Conservation (phyloP, 164 flowering plant species). For the Vitis amurensis region DNA sequence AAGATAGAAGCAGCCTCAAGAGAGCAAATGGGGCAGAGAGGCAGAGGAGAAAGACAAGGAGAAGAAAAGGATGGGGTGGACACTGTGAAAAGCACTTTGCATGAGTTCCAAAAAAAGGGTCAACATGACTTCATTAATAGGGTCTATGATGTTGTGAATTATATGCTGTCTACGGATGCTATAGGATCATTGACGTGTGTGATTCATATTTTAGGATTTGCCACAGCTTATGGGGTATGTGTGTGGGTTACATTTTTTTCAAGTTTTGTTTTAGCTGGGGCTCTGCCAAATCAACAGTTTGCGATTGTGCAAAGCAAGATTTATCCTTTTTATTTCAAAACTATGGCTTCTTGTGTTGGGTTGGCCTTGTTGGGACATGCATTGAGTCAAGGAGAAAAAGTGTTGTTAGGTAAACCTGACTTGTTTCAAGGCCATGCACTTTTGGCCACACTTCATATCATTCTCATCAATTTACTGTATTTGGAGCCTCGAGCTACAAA, state of each 20-base stretch:
- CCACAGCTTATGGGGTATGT: slow-evolving; percentile 57
- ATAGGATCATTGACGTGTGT: slow-evolving; percentile 18
- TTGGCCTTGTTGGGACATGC: slow-evolving; percentile 45
- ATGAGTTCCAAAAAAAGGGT: background rate
- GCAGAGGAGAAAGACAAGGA: slow-evolving; percentile 6
- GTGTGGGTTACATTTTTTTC: slow-evolving; percentile 78
- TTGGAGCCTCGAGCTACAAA: slow-evolving; percentile 80
- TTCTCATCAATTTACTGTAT: slow-evolving; percentile 45
- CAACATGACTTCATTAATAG: background rate
- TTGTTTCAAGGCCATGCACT: slow-evolving; percentile 44
- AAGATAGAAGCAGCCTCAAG: background rate
- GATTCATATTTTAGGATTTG: slow-evolving; percentile 48
- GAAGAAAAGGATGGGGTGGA: slow-evolving; percentile 12
- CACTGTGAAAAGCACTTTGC: background rate
- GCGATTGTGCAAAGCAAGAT: slow-evolving; percentile 80
- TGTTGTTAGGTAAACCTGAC: slow-evolving; percentile 18
- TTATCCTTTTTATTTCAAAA: slow-evolving; percentile 70
- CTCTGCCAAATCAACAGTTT: slow-evolving; percentile 58
- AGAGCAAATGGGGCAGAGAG: slow-evolving; percentile 14
- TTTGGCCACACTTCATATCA: slow-evolving; percentile 31
- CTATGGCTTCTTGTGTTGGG: slow-evolving; percentile 44
- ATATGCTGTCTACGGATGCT: slow-evolving; percentile 3
- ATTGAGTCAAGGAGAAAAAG: slow-evolving; percentile 14
- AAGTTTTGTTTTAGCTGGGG: slow-evolving; percentile 52
- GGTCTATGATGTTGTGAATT: slow-evolving; percentile 7